Conservation (phyloP, 257 asterid genomes). For the Nyctanthes arbortristis region DNA sequence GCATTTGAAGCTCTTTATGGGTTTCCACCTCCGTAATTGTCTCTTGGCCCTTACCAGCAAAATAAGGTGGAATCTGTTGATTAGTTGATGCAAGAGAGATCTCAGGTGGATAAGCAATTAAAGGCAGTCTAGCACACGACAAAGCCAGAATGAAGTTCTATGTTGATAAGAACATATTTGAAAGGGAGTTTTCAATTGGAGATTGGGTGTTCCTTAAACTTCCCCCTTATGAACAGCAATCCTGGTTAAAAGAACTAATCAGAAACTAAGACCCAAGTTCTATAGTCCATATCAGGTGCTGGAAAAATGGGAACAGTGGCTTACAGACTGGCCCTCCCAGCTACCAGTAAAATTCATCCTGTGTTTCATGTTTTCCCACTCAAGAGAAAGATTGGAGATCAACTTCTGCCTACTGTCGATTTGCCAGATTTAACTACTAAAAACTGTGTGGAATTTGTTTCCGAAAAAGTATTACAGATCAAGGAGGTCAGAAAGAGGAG, state of each 20-base stretch:
- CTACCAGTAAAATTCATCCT: neutral
- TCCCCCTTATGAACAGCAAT: neutral
- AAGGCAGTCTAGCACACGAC: no score
- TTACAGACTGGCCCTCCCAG: neutral
- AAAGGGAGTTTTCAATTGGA: neutral
- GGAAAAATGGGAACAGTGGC: neutral
- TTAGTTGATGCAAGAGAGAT: neutral
- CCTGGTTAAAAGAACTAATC: neutral
- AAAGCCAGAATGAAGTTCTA: neutral
- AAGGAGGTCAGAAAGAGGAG: no score
- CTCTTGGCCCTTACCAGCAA: neutral
- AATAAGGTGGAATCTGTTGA: neutral
- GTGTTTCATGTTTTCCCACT: neutral
- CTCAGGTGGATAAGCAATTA: neutral
- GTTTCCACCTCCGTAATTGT: neutral
- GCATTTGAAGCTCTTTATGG: slow-evolving; percentile 11
- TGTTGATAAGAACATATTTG: neutral
- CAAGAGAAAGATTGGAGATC: neutral
- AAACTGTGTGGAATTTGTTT: no score
- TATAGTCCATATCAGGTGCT: neutral
- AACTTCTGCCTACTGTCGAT: no score
- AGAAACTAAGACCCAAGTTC: neutral
- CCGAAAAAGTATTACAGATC: no score
- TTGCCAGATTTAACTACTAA: no score
- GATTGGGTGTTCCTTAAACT: slow-evolving; percentile 14